Percentiles rank a stretch among this genome's conserved stretches.
Conservation (phyloP, 2,329 filamentous ascomycete species). For the Pseudogymnoascus sp. region DNA sequence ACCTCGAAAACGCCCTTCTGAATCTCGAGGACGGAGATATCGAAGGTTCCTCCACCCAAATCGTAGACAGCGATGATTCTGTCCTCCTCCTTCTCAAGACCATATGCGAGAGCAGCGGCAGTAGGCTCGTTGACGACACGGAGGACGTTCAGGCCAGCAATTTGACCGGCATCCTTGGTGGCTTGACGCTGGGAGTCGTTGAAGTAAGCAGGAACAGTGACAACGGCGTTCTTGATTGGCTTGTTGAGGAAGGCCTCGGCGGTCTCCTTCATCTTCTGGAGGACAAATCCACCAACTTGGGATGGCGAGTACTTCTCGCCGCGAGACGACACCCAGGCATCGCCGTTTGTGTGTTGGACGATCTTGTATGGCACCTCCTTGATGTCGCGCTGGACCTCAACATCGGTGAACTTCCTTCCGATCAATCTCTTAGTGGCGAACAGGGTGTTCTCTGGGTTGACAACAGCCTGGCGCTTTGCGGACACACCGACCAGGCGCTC, state of each 20-base stretch:
- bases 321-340: slow-evolving; percentile 90
- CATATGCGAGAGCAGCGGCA: slow-evolving; percentile 89
- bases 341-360: slow-evolving; percentile 90
- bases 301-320: slow-evolving; percentile 95
- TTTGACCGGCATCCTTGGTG: slow-evolving; percentile 96
- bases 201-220: slow-evolving; percentile 97
- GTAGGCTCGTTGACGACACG: slow-evolving; percentile 98
- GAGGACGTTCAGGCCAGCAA: slow-evolving; percentile 89
- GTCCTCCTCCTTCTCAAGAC: slow-evolving; percentile 89
- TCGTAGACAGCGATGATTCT: slow-evolving; percentile 91
- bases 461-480: slow-evolving; percentile 94
- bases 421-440: slow-evolving; percentile 99
- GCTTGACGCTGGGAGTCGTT: slow-evolving; percentile 97
- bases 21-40: slow-evolving; percentile 96
- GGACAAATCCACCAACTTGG: slow-evolving; percentile 93
- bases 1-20: slow-evolving; percentile 98
- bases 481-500: slow-evolving; percentile 95
- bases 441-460: slow-evolving; percentile 97
- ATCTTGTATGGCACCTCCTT: slow-evolving; percentile 99
- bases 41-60: slow-evolving; percentile 96
- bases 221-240: slow-evolving; percentile 88
- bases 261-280: slow-evolving; percentile 99
- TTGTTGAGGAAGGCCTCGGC: slow-evolving; percentile 88
- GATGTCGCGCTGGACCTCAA: slow-evolving; percentile 91
- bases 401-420: slow-evolving; percentile 90